Evolutionary conservation across 2,329 filamentous ascomycete species (phyloP), one percentile per base, ranked within the genome.

Genomic region (Botrytis paeoniae): DNA sequence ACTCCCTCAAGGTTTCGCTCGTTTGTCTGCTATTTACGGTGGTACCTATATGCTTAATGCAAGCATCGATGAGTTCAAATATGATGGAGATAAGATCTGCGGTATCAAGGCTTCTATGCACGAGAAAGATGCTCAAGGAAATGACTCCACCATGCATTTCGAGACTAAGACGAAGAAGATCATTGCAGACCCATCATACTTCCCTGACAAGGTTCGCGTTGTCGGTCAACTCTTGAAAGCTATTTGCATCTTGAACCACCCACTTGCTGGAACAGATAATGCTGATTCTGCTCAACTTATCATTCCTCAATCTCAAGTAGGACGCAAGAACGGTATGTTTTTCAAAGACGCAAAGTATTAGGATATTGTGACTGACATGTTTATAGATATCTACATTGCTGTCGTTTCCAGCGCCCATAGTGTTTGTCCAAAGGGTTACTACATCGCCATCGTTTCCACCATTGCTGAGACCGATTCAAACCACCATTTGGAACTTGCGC

Each of bases 21-120:
- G 96, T 83, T 89, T 99, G 71, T 98, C 95, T 59, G 96, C 96
- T 83, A 98, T 99, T 84, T 98, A 99, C 82, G 96, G 96, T 77
- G 96, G 96, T 79, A 99, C 96, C 69, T 99, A 99, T 86, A 99
- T 99, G 95, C 91, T 99, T 80, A 98, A 98, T 87, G 97, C 96
- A 78, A 90, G 91, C 78, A 89, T 99, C 72, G 93, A 98, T 76
- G 96, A 99, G 86, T 85, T 99, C 77, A 83, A 92, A 75, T 97
- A 96, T 82, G 93, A 97, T 74, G 89, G 86, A 72, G 89, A 88
- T 81, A 97, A 97, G 87, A 93, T 95, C n/a, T 88, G 90, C 25
- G 96, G 96, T 73, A 98, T 99, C 86, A 97, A 97, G 86, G 96
- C 96, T 69, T 98, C 96, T 78, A 98, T 98, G 95, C 81, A 93